phyloP scores from a whole-genome alignment of 345 rosid genomes.

The Lepidium sativum region DNA sequence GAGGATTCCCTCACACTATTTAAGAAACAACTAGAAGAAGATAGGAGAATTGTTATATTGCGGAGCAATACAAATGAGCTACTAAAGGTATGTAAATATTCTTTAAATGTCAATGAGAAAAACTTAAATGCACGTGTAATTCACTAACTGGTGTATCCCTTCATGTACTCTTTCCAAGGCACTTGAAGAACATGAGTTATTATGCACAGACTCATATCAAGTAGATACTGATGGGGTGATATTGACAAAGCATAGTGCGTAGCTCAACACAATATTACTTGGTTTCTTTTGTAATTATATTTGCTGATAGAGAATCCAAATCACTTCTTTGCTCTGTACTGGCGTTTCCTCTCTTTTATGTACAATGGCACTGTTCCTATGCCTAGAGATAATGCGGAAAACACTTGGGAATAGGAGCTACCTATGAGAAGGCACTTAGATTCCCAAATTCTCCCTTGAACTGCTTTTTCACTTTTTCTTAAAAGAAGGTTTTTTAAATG shows the following conservation, averaged over 20 bases:
- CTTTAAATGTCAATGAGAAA: background rate
- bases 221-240: conserved; percentile 71
- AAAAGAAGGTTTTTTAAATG: background rate
- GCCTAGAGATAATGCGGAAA: background rate
- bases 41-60: conserved; percentile 69
- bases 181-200: conserved; percentile 78
- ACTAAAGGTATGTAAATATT: conserved; percentile 45
- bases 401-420: background rate
- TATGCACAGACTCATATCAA: conserved; percentile 58
- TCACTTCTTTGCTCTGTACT: background rate
- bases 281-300: conserved; percentile 7
- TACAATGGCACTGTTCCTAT: background rate
- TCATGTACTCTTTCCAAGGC: conserved; percentile 40
- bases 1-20: conserved; percentile 60
- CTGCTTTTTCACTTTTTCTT: background rate
- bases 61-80: conserved; percentile 82
- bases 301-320: background rate
- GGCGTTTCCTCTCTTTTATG: background rate
- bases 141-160: background rate
- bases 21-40: conserved; percentile 84
- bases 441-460: background rate
- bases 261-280: background rate
- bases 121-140: conserved; percentile 22
- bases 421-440: background rate
- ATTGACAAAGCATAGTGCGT: conserved; percentile 71